These are phyloP conservation scores for Ceratocystis ficicola DNA, from an alignment of 2,329 filamentous ascomycete genomes.

Conservation along the genomic window DNA sequence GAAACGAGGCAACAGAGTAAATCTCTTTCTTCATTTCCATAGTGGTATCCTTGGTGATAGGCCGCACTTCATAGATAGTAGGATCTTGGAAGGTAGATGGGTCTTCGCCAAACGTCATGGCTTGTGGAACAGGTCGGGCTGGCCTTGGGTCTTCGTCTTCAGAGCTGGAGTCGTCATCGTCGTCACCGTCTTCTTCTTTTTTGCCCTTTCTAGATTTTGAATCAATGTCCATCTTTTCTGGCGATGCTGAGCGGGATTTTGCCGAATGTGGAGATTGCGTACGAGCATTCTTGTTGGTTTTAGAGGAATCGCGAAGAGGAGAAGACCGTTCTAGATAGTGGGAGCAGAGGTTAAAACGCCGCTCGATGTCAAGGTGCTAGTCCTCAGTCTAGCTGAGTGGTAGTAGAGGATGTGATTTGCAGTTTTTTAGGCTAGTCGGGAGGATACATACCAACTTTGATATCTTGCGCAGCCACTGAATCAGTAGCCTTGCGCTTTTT, in stretches of 20 bases:
- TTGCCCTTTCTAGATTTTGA: slow-evolving; percentile 35
- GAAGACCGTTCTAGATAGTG: slow-evolving; percentile 39
- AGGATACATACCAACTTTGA: slow-evolving; percentile 28
- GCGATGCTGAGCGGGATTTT: slow-evolving; percentile 36
- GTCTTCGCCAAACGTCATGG: slow-evolving; percentile 84
- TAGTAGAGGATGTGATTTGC: not conserved
- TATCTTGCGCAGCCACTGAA: slow-evolving; percentile 44
- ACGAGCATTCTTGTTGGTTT: slow-evolving; percentile 40
- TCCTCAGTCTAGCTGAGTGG: not conserved
- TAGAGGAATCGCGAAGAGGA: slow-evolving; percentile 39
- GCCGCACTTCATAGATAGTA: slow-evolving; percentile 84
- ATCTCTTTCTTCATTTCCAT: slow-evolving; percentile 61
- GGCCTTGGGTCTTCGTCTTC: slow-evolving; percentile 50
- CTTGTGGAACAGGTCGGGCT: slow-evolving; percentile 56
- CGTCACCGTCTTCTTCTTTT: slow-evolving; percentile 30
- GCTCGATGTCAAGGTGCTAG: not conserved
- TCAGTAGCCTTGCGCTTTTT: slow-evolving; percentile 69
- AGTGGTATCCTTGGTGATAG: slow-evolving; percentile 41
- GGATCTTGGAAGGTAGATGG: slow-evolving; percentile 84
- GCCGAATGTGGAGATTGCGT: slow-evolving; percentile 50
- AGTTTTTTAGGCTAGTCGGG: no score
- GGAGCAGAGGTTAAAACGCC: not conserved
- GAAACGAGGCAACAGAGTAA: slow-evolving; percentile 76
- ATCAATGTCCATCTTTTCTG: slow-evolving; percentile 47
- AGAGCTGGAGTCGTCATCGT: slow-evolving; percentile 40